Percentiles rank a stretch among this genome's conserved stretches.
These are phyloP conservation scores for Sporobolomyces pararoseus DNA, from an alignment of 768 basidiomycete species.

Conservation along the genomic window DNA sequence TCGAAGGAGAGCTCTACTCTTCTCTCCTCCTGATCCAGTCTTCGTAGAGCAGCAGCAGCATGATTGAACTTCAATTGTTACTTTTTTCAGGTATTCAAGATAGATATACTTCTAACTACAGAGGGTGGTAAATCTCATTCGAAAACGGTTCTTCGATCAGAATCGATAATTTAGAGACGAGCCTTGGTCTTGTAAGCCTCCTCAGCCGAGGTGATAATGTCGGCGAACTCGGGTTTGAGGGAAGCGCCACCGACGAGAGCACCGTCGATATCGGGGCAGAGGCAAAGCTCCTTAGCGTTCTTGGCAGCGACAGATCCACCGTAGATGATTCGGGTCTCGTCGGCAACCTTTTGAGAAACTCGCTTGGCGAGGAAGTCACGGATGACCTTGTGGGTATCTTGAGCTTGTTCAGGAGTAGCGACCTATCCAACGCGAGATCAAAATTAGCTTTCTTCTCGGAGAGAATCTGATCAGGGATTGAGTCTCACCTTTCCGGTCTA, in stretches of 20 bases:
- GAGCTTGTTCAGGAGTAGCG: conserved; percentile 81
- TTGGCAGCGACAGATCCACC: conserved; percentile 88
- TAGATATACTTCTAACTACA: no score
- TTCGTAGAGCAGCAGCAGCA: no score
- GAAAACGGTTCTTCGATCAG: no score
- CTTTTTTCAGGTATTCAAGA: no score
- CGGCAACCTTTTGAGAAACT: conserved; percentile 68
- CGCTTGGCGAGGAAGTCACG: conserved; percentile 66
- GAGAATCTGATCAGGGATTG: not conserved
- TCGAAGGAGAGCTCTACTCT: no score
- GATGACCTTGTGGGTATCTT: conserved; percentile 80
- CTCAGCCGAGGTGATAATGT: conserved; percentile 48
- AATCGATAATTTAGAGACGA: conserved; percentile 17
- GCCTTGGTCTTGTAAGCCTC: conserved; percentile 37
- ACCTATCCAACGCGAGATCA: conserved; percentile 51
- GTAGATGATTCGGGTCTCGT: conserved; percentile 80
- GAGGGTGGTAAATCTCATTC: not conserved
- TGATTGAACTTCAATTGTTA: no score
- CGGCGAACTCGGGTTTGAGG: conserved; percentile 90
- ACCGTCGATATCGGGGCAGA: conserved; percentile 47
- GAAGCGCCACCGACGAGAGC: conserved; percentile 80
- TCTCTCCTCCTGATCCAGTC: no score
- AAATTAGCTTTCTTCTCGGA: not conserved
- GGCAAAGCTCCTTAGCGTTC: conserved; percentile 83
- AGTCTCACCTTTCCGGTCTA: conserved; percentile 64